Evolutionary conservation across 2,329 filamentous ascomycete genomes (phyloP), one percentile per base, ranked within the genome.

Genomic region (Alternaria postmessia): DNA sequence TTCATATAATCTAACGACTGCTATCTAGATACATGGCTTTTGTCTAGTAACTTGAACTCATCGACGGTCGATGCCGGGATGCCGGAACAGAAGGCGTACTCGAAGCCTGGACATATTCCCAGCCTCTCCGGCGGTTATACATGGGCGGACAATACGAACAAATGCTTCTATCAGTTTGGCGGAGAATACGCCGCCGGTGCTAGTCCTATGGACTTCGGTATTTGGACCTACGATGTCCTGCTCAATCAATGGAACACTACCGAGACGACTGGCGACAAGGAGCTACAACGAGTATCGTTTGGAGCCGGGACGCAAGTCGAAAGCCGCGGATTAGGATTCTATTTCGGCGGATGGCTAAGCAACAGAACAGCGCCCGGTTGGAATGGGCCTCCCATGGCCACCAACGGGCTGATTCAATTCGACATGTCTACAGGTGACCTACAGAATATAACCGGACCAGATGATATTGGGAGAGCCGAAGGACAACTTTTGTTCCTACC

Each of bases 101-200:
- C 83, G 38, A 90, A 89, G 71, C 87, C 88, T 60, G 77, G 77
- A 16, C 81, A 83, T 3, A 80, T 89, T n/a, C 88, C 88, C 0
- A 77, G 79, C 61, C 76, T 84, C 7, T 75, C 77, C 43, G 81
- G 83, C 26, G 82, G 82, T 11, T 72, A 83, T 3, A 76, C 89
- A 12, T 90, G 87, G 87, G 79, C 82, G 7, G 88, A 90, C 70
- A 79, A 83, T 26, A 80, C 87, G 39, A 90, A 90, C 76, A 88
- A 89, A 70, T 81, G 83, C 43, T 83, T 90, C 51, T 89, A 88
- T 70, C 79, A 87, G 2, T 90, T 85, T 67, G 88, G 88, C 11
- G 88, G 88, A 46, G 85, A 89, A 63, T 86, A 83, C 59, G 70
- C 69, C 38, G 47, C 60, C 12, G 65, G 69, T 6, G 62, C 39